Evolutionary conservation across 2,329 filamentous ascomycete species (phyloP).

Genomic region (Xylariaceae sp.): DNA sequence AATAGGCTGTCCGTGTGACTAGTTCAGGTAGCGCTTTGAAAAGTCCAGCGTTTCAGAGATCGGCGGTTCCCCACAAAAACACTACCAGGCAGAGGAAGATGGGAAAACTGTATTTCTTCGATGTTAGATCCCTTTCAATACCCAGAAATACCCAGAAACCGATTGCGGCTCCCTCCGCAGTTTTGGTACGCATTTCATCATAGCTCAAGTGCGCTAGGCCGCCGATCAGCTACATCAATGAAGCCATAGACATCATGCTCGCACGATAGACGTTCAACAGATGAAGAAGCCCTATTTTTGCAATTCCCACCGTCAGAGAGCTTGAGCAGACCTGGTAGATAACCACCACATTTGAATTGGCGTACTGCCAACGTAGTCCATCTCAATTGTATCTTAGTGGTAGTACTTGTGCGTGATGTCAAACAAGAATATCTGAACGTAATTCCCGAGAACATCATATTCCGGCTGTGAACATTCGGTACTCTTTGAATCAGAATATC

Average conservation of each 20-base stretch:
- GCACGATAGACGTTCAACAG: too few species aligned
- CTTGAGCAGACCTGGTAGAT: background rate
- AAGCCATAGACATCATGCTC: slow-evolving; percentile 6
- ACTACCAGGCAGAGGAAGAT: slow-evolving; percentile 20
- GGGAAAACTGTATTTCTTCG: slow-evolving; percentile 41
- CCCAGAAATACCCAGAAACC: slow-evolving; percentile 38
- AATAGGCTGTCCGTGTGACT: slow-evolving; percentile 9
- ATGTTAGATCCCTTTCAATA: slow-evolving; percentile 37
- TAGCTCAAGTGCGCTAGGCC: slow-evolving; percentile 20
- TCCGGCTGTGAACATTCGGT: background rate
- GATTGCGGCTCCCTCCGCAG: slow-evolving; percentile 43
- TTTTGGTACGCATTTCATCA: slow-evolving; percentile 39
- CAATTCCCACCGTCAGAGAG: slow-evolving; percentile 10
- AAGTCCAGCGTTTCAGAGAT: slow-evolving; percentile 19
- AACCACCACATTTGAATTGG: background rate
- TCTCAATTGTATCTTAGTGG: background rate
- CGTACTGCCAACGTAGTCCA: too few species aligned
- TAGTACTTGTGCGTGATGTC: background rate
- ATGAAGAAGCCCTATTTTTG: too few species aligned
- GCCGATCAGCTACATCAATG: slow-evolving; percentile 25
- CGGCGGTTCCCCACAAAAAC: slow-evolving; percentile 14
- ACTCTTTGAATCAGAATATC: background rate
- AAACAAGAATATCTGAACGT: background rate
- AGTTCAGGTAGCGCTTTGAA: slow-evolving; percentile 18
- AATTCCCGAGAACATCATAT: background rate